Evolutionary conservation across 2,329 filamentous ascomycete species (phyloP).

Genomic region (Bimuria novae-zelandiae): DNA sequence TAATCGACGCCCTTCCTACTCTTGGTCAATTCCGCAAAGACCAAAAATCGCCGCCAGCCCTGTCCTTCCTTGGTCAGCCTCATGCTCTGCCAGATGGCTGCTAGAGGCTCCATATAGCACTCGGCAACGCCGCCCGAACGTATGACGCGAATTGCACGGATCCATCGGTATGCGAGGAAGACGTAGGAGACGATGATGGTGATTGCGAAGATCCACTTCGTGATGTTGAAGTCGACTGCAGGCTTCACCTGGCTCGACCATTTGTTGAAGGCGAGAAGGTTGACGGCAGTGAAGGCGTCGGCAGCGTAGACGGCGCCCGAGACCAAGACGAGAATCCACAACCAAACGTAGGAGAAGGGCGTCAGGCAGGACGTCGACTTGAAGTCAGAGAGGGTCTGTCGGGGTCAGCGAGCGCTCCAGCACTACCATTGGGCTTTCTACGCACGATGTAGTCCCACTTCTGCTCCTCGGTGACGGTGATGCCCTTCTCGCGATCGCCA

Average conservation of each 20-base stretch:
- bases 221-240: constrained; percentile 73
- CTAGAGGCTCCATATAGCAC: constrained; percentile 87
- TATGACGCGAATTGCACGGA: constrained; percentile 81
- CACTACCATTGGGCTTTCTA: constrained; percentile 15
- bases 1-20: constrained; percentile 91
- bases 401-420: constrained; percentile 22
- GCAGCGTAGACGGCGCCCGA: constrained; percentile 85
- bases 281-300: constrained; percentile 92
- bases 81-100: constrained; percentile 81
- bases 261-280: constrained; percentile 83
- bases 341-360: constrained; percentile 79
- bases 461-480: constrained; percentile 50
- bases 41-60: constrained; percentile 88
- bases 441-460: constrained; percentile 91
- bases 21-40: constrained; percentile 88
- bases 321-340: constrained; percentile 78
- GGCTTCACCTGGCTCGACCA: constrained; percentile 87
- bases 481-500: constrained; percentile 45
- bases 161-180: constrained; percentile 78
- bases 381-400: constrained; percentile 69
- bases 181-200: constrained; percentile 91
- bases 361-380: constrained; percentile 78
- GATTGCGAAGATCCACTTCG: constrained; percentile 92
- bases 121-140: constrained; percentile 84
- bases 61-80: constrained; percentile 70